Evolutionary conservation across 257 asterid genomes (phyloP).

Genomic region (Fraxinus anomala): DNA sequence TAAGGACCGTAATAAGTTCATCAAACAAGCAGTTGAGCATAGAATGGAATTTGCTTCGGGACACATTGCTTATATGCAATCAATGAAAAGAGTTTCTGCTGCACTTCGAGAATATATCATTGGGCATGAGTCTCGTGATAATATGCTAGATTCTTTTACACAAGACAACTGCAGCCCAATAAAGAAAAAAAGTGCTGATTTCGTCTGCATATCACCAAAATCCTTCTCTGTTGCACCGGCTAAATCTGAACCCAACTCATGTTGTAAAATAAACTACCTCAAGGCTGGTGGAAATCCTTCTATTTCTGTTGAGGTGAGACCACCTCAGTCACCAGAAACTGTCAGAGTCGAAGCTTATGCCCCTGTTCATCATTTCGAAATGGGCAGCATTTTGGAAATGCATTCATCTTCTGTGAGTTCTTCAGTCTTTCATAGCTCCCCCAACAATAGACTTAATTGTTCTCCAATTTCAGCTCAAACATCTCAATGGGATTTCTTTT

Average conservation of each 20-base stretch:
- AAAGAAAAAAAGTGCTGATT: conserved; percentile 60
- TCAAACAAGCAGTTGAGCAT: conserved; percentile 84
- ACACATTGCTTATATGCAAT: conserved; percentile 81
- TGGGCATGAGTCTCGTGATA: conserved; percentile 73
- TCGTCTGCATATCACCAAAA: conserved; percentile 68
- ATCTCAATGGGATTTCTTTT: conserved; percentile 96
- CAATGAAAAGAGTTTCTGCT: conserved; percentile 82
- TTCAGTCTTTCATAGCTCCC: conserved; percentile 64
- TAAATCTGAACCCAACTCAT: conserved; percentile 47
- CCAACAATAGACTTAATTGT: conserved; percentile 51
- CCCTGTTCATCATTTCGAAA: conserved; percentile 66
- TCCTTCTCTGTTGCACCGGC: conserved; percentile 55
- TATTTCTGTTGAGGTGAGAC: conserved; percentile 77
- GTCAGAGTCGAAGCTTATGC: conserved; percentile 64
- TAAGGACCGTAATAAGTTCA: conserved; percentile 84
- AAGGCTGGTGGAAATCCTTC: conserved; percentile 71
- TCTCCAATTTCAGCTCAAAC: conserved; percentile 77
- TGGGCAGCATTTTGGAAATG: conserved; percentile 67
- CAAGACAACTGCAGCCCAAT: conserved; percentile 48
- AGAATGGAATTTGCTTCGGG: conserved; percentile 71
- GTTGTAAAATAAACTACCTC: conserved; percentile 59
- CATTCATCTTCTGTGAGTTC: conserved; percentile 59
- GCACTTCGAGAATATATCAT: conserved; percentile 85
- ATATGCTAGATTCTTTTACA: conserved; percentile 55
- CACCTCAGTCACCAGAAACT: conserved; percentile 80